Conservation (phyloP, 1,284 basidiomycete species). For the Anthracocystis setariae region DNA sequence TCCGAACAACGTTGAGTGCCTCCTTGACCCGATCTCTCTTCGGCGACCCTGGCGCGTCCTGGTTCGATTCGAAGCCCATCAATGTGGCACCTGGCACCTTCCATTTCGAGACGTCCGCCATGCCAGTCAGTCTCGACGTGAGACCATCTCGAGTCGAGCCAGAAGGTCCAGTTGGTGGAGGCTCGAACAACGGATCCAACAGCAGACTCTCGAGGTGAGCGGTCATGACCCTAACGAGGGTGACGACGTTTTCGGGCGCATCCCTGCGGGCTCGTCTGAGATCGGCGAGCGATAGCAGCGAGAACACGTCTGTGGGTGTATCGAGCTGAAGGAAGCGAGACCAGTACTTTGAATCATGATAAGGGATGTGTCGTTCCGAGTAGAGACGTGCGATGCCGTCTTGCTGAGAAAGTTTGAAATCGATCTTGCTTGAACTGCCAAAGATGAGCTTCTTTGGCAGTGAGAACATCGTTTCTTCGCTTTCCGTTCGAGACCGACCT, state of each 20-base stretch:
- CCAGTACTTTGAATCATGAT: slow-evolving; percentile 60
- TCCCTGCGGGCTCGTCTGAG: slow-evolving; percentile 43
- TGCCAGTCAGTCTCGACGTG: slow-evolving; percentile 8
- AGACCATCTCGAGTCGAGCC: slow-evolving; percentile 10
- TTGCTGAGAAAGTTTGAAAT: slow-evolving; percentile 33
- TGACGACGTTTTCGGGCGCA: slow-evolving; percentile 61
- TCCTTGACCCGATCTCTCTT: slow-evolving; percentile 54
- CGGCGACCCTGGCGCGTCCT: slow-evolving; percentile 1
- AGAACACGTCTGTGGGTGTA: slow-evolving; percentile 54
- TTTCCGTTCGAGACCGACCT: neutral
- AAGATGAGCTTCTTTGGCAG: slow-evolving; percentile 45
- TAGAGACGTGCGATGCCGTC: slow-evolving; percentile 61
- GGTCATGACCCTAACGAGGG: slow-evolving; percentile 57
- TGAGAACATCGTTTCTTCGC: slow-evolving; percentile 27
- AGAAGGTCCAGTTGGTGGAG: slow-evolving; percentile 28
- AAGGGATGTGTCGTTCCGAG: slow-evolving; percentile 54
- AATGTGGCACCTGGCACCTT: slow-evolving; percentile 28
- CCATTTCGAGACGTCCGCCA: slow-evolving; percentile 35
- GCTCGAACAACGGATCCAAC: slow-evolving; percentile 56
- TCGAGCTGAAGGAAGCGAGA: slow-evolving; percentile 52
- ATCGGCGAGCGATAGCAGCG: slow-evolving; percentile 51
- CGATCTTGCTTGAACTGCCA: slow-evolving; percentile 43
- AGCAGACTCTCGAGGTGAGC: slow-evolving; percentile 62
- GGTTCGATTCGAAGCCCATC: slow-evolving; percentile 11
- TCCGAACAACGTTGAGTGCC: slow-evolving; percentile 61